Evolutionary conservation across 148 eudicot species (phyloP), one percentile per base, ranked within the genome.

Genomic region (Chenopodium berlandieri): DNA sequence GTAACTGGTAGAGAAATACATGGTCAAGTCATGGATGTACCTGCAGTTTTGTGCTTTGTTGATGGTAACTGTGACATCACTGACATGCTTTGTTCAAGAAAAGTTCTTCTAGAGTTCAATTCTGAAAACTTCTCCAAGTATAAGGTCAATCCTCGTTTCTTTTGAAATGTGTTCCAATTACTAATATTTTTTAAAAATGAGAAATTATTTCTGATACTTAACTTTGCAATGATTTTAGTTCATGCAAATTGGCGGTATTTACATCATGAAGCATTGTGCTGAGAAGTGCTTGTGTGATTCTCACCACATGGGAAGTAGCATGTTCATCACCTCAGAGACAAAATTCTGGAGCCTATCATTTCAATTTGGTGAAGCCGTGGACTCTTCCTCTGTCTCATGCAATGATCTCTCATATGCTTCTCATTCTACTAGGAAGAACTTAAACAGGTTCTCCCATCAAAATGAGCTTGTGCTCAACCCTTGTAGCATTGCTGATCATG

Each of bases 51-150:
- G 78, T 80, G 69, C 50, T 78, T 74, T 81, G 82, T 85, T 67
- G 69, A 58, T 75, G 71, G 56, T n/a, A 65, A 80, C 66, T 65
- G 71, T 71, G 69, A 58, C 56, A 78, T 80, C 69, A 60, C 71
- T 71, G 69, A 58, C 56, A 78, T 80, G 75, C 69, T 67, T 63
- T 54, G 56, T 77, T 84, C 78, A 75, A 72, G 83, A 69, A 94
- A 79, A 80, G 77, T 91, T 77, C 83, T 96, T 74, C 87, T 96
- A 84, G 98, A 96, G 86, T 94, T 96, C 78, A 80, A 58, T 76
- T 86, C 88, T 67, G 89, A 89, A 74, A 85, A 81, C 82, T 83
- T 91, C 75, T 86, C 75, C 86, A 88, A 86, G 86, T 91, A 88
- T 82, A 85, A 92, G 97, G 99, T 94, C 14, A 70, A 78, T 78